Evolutionary conservation across 139 green algal genomes (phyloP), one percentile per base, ranked within the genome.

Genomic region (Tetraselmis striata): DNA sequence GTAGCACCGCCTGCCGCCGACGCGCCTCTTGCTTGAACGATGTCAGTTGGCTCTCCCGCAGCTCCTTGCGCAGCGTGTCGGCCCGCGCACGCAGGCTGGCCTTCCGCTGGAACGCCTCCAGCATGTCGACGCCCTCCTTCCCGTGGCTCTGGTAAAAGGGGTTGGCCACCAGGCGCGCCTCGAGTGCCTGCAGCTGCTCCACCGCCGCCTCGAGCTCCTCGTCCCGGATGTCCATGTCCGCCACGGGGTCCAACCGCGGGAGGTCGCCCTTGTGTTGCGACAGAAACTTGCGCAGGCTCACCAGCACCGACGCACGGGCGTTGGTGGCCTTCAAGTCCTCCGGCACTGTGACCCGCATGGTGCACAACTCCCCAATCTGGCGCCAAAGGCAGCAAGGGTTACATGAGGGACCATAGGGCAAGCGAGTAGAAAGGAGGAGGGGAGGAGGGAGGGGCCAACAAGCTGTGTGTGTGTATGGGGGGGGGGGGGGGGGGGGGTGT

Each of bases 161-260:
- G 74, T 89, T 87, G 27, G 31, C 29, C 5, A 86, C 59, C 32
- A 91, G 84, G 22, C 80, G 77, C 59, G 81, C 23, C 74, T 92
- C 81, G 28, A 96, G 88, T 81, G 89, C 78, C 32, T 86, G 59
- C 2, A 91, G 80, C 32, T 83, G 45, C 28, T 82, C 77, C 79
- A 86, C 59, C 1, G 84, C 85, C 30, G 83, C 87, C n/a, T 58
- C 58, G 26, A 91, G 24, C 31, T 83, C 74, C 11, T 84, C 77
- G 24, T 95, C 90, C 18, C 77, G 27, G 2, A 99, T 87, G 75
- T 87, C 80, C 93, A 99, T 95, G 87, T 98, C 96, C 31, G 92
- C 90, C 0, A 94, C 76, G 0, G 95, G 93, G 82, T 98, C 91
- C 79, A 98, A 83, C 76, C 80, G 59, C 0, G 95, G 95, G 32